Evolutionary conservation across 345 rosid genomes (phyloP).

Genomic region (Syzygium grande): DNA sequence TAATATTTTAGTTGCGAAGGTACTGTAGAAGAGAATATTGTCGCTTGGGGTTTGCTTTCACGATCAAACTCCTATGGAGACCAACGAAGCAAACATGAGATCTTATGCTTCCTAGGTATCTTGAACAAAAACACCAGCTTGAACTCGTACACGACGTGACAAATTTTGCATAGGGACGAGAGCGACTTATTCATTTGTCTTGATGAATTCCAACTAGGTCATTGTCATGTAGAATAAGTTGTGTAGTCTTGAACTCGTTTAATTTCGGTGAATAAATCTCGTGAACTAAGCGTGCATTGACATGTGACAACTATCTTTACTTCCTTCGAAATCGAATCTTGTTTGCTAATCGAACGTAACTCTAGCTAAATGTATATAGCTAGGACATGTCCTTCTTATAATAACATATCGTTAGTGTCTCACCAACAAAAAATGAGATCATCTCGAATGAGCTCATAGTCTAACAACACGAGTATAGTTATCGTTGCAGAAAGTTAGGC

Average conservation of each 20-base stretch:
- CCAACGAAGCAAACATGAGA: neutral
- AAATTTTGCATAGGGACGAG: neutral
- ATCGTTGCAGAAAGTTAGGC: neutral
- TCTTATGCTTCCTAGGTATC: neutral
- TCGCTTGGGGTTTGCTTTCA: neutral
- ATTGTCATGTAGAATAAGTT: too few relatives aligned
- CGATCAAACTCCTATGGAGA: neutral
- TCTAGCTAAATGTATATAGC: neutral
- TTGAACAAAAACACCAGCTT: neutral
- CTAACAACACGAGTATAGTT: neutral
- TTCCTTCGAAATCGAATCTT: neutral
- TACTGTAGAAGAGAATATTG: neutral
- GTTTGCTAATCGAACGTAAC: neutral
- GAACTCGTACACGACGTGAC: neutral
- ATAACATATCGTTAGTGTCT: neutral
- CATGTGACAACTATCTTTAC: neutral
- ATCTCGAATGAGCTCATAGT: neutral
- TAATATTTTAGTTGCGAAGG: neutral
- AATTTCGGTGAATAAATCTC: neutral
- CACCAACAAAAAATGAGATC: neutral
- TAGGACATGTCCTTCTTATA: neutral
- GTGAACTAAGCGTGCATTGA: neutral
- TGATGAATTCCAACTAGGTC: too few relatives aligned
- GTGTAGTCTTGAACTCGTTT: neutral
- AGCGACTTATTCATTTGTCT: neutral